Conservation (phyloP, 306 rosid genomes). For the Glycyrrhiza uralensis region DNA sequence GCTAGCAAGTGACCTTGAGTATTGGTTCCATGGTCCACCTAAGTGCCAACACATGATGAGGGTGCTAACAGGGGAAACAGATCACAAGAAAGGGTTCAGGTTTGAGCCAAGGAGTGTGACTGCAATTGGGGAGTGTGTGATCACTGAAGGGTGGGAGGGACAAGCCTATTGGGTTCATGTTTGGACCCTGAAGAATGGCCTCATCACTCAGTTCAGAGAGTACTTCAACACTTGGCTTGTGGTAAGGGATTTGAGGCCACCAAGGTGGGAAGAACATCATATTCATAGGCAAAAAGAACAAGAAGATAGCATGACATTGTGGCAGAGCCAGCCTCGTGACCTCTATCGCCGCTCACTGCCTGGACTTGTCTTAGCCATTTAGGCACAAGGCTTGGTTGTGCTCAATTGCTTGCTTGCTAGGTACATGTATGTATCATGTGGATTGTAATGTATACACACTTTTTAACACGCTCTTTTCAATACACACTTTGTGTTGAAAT, state of each 20-base stretch:
- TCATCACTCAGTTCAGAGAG: conserved; percentile 74
- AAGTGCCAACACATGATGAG: conserved; percentile 89
- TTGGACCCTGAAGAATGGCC: conserved; percentile 69
- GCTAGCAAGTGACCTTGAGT: conserved; percentile 72
- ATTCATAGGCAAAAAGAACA: neutral
- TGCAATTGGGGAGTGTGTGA: conserved; percentile 51
- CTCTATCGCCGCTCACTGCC: conserved; percentile 65
- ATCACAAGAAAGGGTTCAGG: conserved; percentile 43
- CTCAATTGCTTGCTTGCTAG: neutral
- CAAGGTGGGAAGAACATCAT: conserved; percentile 45
- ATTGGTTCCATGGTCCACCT: conserved; percentile 99
- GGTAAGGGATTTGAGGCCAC: conserved; percentile 65
- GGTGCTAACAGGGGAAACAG: conserved; percentile 68
- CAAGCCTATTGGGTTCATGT: conserved; percentile 88
- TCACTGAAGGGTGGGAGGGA: conserved; percentile 92
- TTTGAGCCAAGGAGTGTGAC: conserved; percentile 70
- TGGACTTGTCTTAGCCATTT: conserved; percentile 70
- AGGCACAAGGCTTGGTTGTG: conserved; percentile 10
- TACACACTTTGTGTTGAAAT: too few species aligned
- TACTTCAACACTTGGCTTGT: conserved; percentile 92
- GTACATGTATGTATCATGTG: neutral
- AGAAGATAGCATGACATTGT: conserved; percentile 44
- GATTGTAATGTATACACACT: too few species aligned
- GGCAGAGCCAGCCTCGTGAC: conserved; percentile 91
- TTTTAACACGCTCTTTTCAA: too few species aligned